These are phyloP conservation scores for Tolypocladium sp. DNA, from an alignment of 2,329 filamentous ascomycete genomes.

Conservation along the genomic window DNA sequence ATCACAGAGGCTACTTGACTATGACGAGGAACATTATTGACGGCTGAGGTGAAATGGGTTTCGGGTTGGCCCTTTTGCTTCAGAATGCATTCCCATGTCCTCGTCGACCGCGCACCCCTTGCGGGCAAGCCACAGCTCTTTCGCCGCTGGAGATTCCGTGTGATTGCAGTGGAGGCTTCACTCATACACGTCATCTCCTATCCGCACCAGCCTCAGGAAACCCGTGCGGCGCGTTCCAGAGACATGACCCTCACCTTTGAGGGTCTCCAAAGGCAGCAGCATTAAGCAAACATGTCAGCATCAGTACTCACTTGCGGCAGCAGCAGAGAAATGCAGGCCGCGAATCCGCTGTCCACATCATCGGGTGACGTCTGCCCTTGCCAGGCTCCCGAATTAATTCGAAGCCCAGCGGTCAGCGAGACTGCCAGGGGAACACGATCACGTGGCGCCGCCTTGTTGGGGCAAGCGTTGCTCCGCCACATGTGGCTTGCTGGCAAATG, in stretches of 20 bases:
- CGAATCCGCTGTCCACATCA: constrained; percentile 2
- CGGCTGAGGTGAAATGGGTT: neutral
- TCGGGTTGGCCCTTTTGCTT: neutral
- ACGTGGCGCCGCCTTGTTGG: neutral
- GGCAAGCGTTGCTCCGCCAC: constrained; percentile 3
- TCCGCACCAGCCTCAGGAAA: neutral
- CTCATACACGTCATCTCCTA: neutral
- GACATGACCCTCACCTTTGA: neutral
- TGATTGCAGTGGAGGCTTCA: neutral
- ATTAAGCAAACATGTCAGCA: neutral
- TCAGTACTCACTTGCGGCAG: neutral
- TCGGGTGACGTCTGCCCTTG: constrained; percentile 7
- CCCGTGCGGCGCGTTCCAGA: neutral
- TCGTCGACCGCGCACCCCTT: neutral
- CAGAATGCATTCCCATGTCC: neutral
- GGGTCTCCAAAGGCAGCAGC: neutral
- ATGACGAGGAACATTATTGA: neutral
- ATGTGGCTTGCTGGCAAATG: constrained; percentile 1
- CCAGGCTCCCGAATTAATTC: constrained; percentile 1
- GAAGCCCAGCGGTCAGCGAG: neutral
- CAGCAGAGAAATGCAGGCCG: neutral
- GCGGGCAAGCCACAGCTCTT: neutral
- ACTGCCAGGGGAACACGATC: neutral
- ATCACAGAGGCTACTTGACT: too few relatives aligned
- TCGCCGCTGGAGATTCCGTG: neutral